Percentiles rank a stretch among this genome's conserved stretches.
These are phyloP conservation scores for Coix lacrymajobi DNA, from an alignment of 176 grass and related monocot species.

Conservation along the genomic window DNA sequence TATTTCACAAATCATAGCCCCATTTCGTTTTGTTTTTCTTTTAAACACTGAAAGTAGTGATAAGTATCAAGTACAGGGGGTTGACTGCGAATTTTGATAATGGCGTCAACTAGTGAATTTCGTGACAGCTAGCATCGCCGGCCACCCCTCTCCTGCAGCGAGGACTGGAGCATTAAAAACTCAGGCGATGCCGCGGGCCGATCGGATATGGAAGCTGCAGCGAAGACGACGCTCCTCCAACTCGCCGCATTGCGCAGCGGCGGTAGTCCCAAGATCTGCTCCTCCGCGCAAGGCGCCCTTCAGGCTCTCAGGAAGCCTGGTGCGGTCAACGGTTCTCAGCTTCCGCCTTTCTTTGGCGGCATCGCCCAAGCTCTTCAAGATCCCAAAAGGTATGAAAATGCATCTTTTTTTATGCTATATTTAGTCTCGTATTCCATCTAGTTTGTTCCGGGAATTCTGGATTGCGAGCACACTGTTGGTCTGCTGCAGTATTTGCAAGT, in stretches of 20 bases:
- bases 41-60: not conserved
- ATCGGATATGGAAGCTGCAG: slow-evolving; percentile 6
- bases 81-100: slow-evolving; percentile 12
- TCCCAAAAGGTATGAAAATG: not conserved
- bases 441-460: not conserved
- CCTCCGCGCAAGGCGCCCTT: not conserved
- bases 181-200: not conserved
- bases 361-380: not conserved
- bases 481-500: not conserved
- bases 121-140: not conserved
- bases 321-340: not conserved
- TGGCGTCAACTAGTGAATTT: not conserved
- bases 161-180: slow-evolving; percentile 29
- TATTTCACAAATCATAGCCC: not conserved
- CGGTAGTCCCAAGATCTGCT: not conserved
- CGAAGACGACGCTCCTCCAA: not conserved
- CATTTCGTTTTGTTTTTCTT: not conserved
- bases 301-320: not conserved
- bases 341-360: not conserved
- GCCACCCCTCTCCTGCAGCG: not conserved
- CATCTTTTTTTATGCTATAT: not conserved
- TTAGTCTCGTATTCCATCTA: not conserved
- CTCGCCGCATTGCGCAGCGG: not conserved
- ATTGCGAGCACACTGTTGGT: not conserved
- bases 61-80: not conserved